Base-by-base conservation (phyloP, 805 yeast genomes). In the Saccharomycopsis amapae region DNA sequence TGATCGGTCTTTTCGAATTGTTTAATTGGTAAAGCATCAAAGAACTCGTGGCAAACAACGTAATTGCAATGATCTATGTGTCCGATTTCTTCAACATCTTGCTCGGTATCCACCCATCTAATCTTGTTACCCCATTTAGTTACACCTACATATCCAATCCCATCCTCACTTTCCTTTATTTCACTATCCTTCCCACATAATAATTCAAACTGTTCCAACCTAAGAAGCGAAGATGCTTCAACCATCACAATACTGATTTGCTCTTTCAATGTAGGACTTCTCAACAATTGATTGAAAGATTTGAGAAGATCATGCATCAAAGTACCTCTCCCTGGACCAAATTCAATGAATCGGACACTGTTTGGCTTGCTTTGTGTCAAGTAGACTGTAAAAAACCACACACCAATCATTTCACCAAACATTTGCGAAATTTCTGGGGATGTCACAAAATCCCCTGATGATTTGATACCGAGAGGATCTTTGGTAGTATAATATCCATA, bases 251-350 rank as follows among this genome's bases (percentile, higher is more conserved):
- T 58, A 5, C 63, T 46, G 2, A 62, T 53, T 2, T 46, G 52
- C 44, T 68, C 71, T 25, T 73, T 69, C 6, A 61, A 57, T 5
- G 58, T 46, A 7, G 40, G 34, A 19, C 24, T 32, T 20, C 22
- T 28, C 13, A 32, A 20, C 36, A 78, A 62, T 43, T 63, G 67
- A 42, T 70, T 66, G 56, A 79, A 71, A 1, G 72, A 64, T 10
- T 61, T 60, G 51, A 85, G 58, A 38, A 75, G 63, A 57, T 86
- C 95, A 55, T 66, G 65, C 79, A 84, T 78, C 53, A 86, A 63
- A 0, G 95, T 83, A 1, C 95, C 95, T 54, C 73, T 70, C 3
- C 95, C 95, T 0, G 95, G 95, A 0, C 95, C 95, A 60, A 85
- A 78, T 60, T 86, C 95, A 6, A 84, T 67, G 9, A 86, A 57